These are phyloP conservation scores for Emericellopsis cladophorae DNA, from an alignment of 2,329 filamentous ascomycete genomes.

Conservation along the genomic window DNA sequence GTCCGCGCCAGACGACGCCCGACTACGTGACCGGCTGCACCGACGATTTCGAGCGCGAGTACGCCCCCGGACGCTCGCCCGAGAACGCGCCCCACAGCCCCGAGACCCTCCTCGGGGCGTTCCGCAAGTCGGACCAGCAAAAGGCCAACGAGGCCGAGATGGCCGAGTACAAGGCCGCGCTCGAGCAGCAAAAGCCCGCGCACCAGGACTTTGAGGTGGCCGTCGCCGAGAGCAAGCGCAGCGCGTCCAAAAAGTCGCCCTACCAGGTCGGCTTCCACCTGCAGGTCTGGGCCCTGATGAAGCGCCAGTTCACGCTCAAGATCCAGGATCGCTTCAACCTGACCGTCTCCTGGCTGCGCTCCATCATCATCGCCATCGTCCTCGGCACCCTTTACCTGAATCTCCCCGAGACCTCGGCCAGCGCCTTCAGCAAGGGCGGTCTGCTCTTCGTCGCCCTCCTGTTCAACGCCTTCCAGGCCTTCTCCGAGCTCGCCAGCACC, in stretches of 20 bases:
- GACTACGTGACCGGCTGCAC: slow-evolving; percentile 77
- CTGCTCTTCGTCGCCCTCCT: slow-evolving; percentile 68
- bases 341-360: slow-evolving; percentile 54
- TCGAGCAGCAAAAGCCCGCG: slow-evolving; percentile 51
- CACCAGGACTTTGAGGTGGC: slow-evolving; percentile 68
- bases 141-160: slow-evolving; percentile 52
- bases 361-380: slow-evolving; percentile 63
- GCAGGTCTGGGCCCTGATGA: slow-evolving; percentile 73
- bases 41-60: slow-evolving; percentile 72
- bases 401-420: slow-evolving; percentile 50
- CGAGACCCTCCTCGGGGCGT: slow-evolving; percentile 55
- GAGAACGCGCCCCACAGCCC: slow-evolving; percentile 57
- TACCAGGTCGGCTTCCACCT: slow-evolving; percentile 76
- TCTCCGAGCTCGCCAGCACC: slow-evolving; percentile 61
- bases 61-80: slow-evolving; percentile 51
- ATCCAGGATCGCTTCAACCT: slow-evolving; percentile 77
- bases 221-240: slow-evolving; percentile 67
- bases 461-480: slow-evolving; percentile 82
- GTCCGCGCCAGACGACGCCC: slow-evolving; percentile 66
- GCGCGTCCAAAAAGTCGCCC: slow-evolving; percentile 60
- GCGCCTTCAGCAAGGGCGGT: slow-evolving; percentile 71
- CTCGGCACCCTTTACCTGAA: slow-evolving; percentile 70
- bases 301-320: slow-evolving; percentile 75
- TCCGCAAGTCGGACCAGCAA: slow-evolving; percentile 49
- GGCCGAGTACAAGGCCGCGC: slow-evolving; percentile 49